These are phyloP conservation scores for Strombidium stylifer DNA, from an alignment of 73 alveolate genomes.

Conservation along the genomic window DNA sequence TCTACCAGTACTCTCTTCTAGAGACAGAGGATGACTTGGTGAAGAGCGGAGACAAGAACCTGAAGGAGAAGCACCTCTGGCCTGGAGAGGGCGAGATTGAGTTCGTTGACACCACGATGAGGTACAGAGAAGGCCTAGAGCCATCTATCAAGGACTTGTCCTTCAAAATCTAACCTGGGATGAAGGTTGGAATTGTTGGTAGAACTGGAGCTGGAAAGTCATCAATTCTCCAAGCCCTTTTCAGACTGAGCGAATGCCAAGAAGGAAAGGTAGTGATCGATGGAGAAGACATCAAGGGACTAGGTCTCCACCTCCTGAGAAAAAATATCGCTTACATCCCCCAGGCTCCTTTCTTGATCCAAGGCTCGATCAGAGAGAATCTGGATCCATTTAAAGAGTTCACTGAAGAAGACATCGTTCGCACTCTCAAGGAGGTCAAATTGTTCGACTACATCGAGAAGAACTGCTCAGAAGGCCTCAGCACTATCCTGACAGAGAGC, in stretches of 20 bases:
- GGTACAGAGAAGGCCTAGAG: slow-evolving; percentile 85
- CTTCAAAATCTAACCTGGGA: slow-evolving; percentile 63
- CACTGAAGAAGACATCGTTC: not conserved
- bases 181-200: slow-evolving; percentile 68
- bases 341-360: slow-evolving; percentile 72
- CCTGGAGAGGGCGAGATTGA: slow-evolving; percentile 71
- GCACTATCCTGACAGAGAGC: not conserved
- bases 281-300: slow-evolving; percentile 29
- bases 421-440: slow-evolving; percentile 6
- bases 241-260: slow-evolving; percentile 38
- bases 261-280: slow-evolving; percentile 37
- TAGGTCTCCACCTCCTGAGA: slow-evolving; percentile 68
- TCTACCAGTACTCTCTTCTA: slow-evolving; percentile 14
- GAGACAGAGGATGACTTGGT: slow-evolving; percentile 30
- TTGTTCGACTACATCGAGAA: too few relatives aligned
- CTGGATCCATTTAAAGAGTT: slow-evolving; percentile 34
- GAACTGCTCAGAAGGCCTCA: too few relatives aligned
- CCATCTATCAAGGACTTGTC: slow-evolving; percentile 64
- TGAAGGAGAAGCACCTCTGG: slow-evolving; percentile 52
- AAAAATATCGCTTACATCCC: slow-evolving; percentile 74
- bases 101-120: slow-evolving; percentile 61
- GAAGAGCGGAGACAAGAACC: slow-evolving; percentile 1
- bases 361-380: slow-evolving; percentile 53
- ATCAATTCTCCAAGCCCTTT: slow-evolving; percentile 31
- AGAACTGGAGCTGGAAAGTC: slow-evolving; percentile 68